phyloP scores from a whole-genome alignment of 495 filamentous ascomycete species.

The Tuber melanosporum region DNA sequence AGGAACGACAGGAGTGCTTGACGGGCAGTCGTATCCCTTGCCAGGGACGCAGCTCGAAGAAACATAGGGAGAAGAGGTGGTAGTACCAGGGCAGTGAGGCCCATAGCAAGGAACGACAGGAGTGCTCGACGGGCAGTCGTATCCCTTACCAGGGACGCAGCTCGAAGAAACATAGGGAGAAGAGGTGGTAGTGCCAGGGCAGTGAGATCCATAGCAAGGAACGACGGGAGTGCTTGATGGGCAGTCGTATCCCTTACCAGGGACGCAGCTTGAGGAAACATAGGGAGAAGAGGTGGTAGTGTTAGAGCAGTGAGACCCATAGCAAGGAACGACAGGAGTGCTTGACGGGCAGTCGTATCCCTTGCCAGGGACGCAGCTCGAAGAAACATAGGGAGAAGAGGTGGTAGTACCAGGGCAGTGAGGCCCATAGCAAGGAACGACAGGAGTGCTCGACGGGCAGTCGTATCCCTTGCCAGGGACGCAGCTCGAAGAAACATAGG shows the following conservation, averaged over 20 bases:
- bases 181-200: slow-evolving; percentile 8
- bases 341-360: too few relatives aligned
- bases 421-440: not conserved
- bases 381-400: slow-evolving; percentile 24
- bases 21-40: not conserved
- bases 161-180: slow-evolving; percentile 24
- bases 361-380: too few relatives aligned
- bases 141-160: slow-evolving; percentile 22
- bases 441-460: not conserved
- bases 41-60: slow-evolving; percentile 6
- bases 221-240: not conserved
- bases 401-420: slow-evolving; percentile 15
- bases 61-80: slow-evolving; percentile 21
- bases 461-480: not conserved
- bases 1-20: not conserved
- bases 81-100: slow-evolving; percentile 6
- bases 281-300: too few relatives aligned
- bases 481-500: slow-evolving; percentile 22
- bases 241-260: slow-evolving; percentile 14
- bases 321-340: too few relatives aligned
- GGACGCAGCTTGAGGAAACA: too few relatives aligned
- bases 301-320: too few relatives aligned
- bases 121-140: slow-evolving; percentile 11
- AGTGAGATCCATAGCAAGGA: not conserved
- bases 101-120: slow-evolving; percentile 8